These are phyloP conservation scores for Microsporum ferrugineum DNA, from an alignment of 2,329 filamentous ascomycete genomes.

Conservation along the genomic window DNA sequence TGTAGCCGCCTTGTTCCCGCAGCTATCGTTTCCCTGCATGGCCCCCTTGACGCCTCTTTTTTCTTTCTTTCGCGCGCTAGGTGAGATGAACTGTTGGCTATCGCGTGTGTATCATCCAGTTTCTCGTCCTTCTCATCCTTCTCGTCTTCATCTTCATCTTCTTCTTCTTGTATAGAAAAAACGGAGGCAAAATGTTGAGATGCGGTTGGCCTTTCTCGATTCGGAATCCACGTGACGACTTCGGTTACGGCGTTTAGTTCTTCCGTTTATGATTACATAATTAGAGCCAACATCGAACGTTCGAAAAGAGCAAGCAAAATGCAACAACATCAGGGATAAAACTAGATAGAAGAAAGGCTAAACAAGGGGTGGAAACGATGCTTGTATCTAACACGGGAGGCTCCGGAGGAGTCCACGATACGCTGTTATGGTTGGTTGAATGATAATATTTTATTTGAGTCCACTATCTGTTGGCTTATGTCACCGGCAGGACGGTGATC, in stretches of 20 bases:
- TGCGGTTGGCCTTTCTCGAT: conserved; percentile 3
- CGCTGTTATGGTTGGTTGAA: neutral
- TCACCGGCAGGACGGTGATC: neutral
- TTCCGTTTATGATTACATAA: neutral
- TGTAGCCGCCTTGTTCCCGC: neutral
- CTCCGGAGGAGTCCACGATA: neutral
- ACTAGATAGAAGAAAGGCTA: neutral
- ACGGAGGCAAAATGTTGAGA: neutral
- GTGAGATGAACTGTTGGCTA: too few species aligned
- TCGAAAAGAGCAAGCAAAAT: neutral
- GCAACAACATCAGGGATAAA: neutral
- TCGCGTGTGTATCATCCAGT: too few species aligned
- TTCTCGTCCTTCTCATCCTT: neutral
- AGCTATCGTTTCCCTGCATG: neutral
- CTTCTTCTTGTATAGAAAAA: neutral
- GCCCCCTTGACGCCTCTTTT: neutral
- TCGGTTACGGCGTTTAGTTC: neutral
- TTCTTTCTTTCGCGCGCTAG: neutral
- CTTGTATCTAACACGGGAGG: neutral
- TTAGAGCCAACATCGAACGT: neutral
- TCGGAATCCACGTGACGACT: neutral
- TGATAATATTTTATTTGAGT: neutral
- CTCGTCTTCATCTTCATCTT: neutral
- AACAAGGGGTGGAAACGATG: neutral
- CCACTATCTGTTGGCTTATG: neutral